Evolutionary conservation across 306 rosid species (phyloP).

Genomic region (Rosa persica): DNA sequence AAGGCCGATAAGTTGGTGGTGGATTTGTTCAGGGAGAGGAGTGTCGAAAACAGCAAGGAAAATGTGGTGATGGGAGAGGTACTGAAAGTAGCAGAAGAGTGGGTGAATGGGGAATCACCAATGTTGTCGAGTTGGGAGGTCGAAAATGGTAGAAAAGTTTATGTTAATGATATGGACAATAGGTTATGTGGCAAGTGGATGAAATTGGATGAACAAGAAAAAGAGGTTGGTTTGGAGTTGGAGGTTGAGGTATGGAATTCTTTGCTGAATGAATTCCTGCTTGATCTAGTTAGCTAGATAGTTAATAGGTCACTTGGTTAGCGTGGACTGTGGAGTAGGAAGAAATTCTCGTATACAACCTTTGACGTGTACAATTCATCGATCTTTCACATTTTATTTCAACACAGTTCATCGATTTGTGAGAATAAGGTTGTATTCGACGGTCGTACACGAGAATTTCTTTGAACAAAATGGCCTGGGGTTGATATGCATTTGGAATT

Average conservation of each 20-base stretch:
- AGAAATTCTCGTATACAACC: slow-evolving; percentile 5
- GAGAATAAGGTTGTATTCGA: not conserved
- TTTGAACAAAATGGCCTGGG: not conserved
- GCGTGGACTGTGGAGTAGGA: not conserved
- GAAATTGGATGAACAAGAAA: slow-evolving; percentile 28
- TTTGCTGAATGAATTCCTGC: slow-evolving; percentile 47
- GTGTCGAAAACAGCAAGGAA: slow-evolving; percentile 18
- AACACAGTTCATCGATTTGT: not conserved
- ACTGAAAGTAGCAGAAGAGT: slow-evolving; percentile 47
- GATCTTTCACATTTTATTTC: not conserved
- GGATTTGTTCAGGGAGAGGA: slow-evolving; percentile 53
- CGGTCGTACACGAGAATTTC: not conserved
- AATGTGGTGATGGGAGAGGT: not conserved
- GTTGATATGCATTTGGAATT: slow-evolving; percentile 7
- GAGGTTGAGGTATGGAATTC: slow-evolving; percentile 45
- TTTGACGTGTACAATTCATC: not conserved
- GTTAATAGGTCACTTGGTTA: not conserved
- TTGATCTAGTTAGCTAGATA: slow-evolving; percentile 39
- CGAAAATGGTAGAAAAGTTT: slow-evolving; percentile 31
- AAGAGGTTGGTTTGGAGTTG: slow-evolving; percentile 38
- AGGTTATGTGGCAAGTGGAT: slow-evolving; percentile 42
- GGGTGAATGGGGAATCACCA: slow-evolving; percentile 45
- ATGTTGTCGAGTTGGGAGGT: slow-evolving; percentile 60
- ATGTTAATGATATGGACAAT: slow-evolving; percentile 60
- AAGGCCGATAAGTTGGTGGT: slow-evolving; percentile 45